phyloP scores from a whole-genome alignment of 2,329 filamentous ascomycete genomes.

The Colletotrichum truncatum region DNA sequence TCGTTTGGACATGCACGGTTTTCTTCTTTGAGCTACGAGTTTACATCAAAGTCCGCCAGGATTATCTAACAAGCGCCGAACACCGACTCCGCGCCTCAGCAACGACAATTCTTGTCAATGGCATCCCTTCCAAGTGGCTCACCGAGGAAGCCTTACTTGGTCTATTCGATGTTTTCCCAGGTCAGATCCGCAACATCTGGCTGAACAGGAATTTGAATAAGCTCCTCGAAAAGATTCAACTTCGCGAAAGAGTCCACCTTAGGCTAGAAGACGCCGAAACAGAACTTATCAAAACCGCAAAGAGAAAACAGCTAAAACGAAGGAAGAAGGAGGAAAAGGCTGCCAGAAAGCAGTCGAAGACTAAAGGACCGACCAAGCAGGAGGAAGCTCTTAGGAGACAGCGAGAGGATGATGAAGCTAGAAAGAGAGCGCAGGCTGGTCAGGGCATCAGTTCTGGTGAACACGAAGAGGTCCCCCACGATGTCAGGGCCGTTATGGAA shows the following conservation, averaged over 20 bases:
- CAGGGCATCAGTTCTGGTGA: conserved; percentile 62
- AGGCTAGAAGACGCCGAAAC: conserved; percentile 85
- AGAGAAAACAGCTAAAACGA: conserved; percentile 80
- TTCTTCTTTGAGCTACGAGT: conserved; percentile 87
- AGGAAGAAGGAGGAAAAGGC: conserved; percentile 71
- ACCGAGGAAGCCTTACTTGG: conserved; percentile 81
- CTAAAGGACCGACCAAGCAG: conserved; percentile 59
- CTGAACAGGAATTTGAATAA: conserved; percentile 90
- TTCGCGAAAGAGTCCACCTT: conserved; percentile 75
- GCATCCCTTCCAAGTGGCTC: conserved; percentile 91
- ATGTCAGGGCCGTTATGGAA: conserved; percentile 54
- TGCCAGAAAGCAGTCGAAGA: conserved; percentile 60
- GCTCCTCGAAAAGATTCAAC: conserved; percentile 83
- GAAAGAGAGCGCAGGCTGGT: conserved; percentile 57
- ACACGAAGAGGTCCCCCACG: conserved; percentile 62
- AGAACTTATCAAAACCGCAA: conserved; percentile 80
- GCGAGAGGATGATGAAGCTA: conserved; percentile 59
- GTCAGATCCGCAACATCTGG: conserved; percentile 95
- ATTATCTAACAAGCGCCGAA: conserved; percentile 93
- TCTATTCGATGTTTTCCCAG: conserved; percentile 95
- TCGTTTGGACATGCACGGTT: conserved; percentile 86
- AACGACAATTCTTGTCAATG: conserved; percentile 92
- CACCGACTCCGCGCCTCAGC: conserved; percentile 93
- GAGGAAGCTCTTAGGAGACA: conserved; percentile 58
- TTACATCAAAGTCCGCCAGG: conserved; percentile 93